Conservation (phyloP, 805 yeast species). For the Isabelozyma pseudorhagii region DNA sequence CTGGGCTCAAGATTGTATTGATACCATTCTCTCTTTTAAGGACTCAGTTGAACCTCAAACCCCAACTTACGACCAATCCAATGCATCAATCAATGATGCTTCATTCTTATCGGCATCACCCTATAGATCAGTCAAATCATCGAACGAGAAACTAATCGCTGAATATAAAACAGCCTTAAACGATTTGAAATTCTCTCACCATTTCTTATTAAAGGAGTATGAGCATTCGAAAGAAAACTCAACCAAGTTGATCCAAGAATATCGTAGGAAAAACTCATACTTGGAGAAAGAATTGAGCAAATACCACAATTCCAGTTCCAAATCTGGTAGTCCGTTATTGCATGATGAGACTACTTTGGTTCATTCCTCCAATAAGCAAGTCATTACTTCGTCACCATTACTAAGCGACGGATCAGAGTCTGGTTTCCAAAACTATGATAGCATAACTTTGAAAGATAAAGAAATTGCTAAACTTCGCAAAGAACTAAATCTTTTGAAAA, state of each 20-base stretch:
- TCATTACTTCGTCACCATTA: neutral
- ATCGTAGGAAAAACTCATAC: conserved; percentile 47
- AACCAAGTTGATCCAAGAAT: conserved; percentile 48
- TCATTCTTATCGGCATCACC: conserved; percentile 26
- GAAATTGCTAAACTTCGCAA: conserved; percentile 44
- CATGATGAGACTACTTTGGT: neutral
- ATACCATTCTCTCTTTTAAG: conserved; percentile 19
- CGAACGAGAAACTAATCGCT: conserved; percentile 18
- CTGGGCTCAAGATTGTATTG: conserved; percentile 42
- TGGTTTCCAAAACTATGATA: neutral
- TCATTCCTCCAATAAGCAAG: neutral
- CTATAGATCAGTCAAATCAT: conserved; percentile 8
- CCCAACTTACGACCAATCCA: conserved; percentile 4
- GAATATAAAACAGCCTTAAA: conserved; percentile 57
- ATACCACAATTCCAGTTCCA: conserved; percentile 1
- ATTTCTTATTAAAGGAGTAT: conserved; percentile 62
- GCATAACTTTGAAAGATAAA: conserved; percentile 26
- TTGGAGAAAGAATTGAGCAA: conserved; percentile 47
- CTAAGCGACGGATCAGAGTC: conserved; percentile 5
- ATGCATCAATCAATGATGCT: conserved; percentile 16
- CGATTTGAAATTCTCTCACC: conserved; percentile 71
- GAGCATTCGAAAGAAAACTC: conserved; percentile 63
- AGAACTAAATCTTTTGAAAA: conserved; percentile 41
- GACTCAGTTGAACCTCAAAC: neutral
- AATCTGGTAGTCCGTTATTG: neutral